Conservation (phyloP, 805 yeast genomes). For the Schwanniomyces pseudopolymorphus region DNA sequence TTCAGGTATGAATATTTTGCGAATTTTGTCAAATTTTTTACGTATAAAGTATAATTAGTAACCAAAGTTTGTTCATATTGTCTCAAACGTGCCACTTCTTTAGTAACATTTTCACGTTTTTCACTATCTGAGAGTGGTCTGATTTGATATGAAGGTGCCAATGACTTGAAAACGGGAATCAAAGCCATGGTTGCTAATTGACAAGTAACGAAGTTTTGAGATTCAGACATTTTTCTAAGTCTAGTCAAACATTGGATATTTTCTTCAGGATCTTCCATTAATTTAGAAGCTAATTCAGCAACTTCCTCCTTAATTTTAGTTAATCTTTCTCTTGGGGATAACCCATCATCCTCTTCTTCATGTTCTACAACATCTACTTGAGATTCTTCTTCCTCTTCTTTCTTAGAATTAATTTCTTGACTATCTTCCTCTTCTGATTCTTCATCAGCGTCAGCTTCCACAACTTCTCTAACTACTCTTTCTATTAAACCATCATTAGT, state of each 20-base stretch:
- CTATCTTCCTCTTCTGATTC: slow-evolving; percentile 14
- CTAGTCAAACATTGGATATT: slow-evolving; percentile 64
- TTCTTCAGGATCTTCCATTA: slow-evolving; percentile 90
- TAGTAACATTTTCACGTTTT: slow-evolving; percentile 76
- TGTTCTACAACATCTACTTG: slow-evolving; percentile 23
- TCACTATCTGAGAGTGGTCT: slow-evolving; percentile 81
- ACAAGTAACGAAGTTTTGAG: slow-evolving; percentile 62
- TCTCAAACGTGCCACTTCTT: slow-evolving; percentile 76
- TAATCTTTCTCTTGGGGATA: slow-evolving; percentile 54
- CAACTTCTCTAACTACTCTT: slow-evolving; percentile 51
- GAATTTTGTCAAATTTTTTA: slow-evolving; percentile 52
- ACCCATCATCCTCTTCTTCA: slow-evolving; percentile 41
- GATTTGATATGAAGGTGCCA: slow-evolving; percentile 86
- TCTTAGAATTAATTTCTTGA: slow-evolving; percentile 3
- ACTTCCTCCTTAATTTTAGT: slow-evolving; percentile 74
- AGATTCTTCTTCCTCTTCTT: slow-evolving; percentile 7
- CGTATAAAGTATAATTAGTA: slow-evolving; percentile 62
- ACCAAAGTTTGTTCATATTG: slow-evolving; percentile 79
- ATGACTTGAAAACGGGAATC: slow-evolving; percentile 78
- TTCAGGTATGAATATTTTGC: slow-evolving; percentile 39
- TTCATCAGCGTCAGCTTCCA: slow-evolving; percentile 13
- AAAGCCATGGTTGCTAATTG: slow-evolving; percentile 76
- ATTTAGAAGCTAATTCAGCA: slow-evolving; percentile 73
- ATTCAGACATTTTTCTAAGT: slow-evolving; percentile 66
- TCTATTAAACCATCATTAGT: slow-evolving; percentile 69